Percentiles rank a stretch among this genome's conserved stretches.
Evolutionary conservation across 2,329 filamentous ascomycete genomes (phyloP).

Genomic region (Aureobasidium zeae): DNA sequence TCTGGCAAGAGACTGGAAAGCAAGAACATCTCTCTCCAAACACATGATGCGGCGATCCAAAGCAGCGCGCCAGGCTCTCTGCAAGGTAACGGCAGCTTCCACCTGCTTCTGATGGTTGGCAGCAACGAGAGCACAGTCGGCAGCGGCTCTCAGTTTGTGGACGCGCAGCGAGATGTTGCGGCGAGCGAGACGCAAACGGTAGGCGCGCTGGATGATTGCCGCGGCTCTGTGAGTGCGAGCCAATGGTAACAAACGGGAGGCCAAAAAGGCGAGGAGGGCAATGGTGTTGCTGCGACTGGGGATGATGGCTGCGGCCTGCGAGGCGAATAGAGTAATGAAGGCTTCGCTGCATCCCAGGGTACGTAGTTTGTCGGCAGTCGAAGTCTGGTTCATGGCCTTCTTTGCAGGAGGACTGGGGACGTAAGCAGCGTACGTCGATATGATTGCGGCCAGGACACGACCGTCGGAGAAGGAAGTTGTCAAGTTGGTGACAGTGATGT

Average conservation of each 20-base stretch:
- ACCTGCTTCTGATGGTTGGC: conserved; percentile 25
- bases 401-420: conserved; percentile 22
- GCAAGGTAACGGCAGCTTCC: conserved; percentile 35
- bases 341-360: conserved; percentile 31
- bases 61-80: conserved; percentile 36
- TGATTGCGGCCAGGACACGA: conserved; percentile 45
- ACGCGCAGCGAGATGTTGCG: conserved; percentile 28
- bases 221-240: conserved; percentile 43
- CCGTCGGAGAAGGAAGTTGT: conserved; percentile 51
- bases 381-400: neutral
- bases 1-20: conserved; percentile 37
- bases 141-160: conserved; percentile 34
- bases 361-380: conserved; percentile 29
- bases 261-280: conserved; percentile 50
- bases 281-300: conserved; percentile 48
- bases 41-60: conserved; percentile 28
- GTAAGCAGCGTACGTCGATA: conserved; percentile 47
- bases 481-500: conserved; percentile 44
- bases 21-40: conserved; percentile 31
- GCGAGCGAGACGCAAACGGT: conserved; percentile 33
- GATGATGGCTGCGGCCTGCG: conserved; percentile 29
- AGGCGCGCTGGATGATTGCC: conserved; percentile 43
- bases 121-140: conserved; percentile 41
- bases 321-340: conserved; percentile 38
- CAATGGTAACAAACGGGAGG: conserved; percentile 47